Conservation (phyloP, 371 early-diverging fungal genomes). For the Rhizopus sp. region DNA sequence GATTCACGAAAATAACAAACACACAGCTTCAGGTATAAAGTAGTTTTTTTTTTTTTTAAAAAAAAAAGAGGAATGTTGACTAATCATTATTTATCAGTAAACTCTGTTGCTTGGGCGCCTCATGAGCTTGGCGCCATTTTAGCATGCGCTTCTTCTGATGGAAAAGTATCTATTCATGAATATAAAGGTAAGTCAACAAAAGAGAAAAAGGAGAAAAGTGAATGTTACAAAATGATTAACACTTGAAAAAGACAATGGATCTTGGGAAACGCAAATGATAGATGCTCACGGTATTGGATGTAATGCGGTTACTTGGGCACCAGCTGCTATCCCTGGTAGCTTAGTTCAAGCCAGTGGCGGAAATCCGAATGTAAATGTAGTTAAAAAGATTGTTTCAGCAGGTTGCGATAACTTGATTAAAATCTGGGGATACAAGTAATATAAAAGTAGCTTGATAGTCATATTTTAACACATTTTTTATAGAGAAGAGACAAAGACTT, state of each 20-base stretch:
- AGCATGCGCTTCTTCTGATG: conserved; percentile 96
- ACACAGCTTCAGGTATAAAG: conserved; percentile 83
- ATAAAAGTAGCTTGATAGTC: conserved; percentile 1
- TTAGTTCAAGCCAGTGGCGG: conserved; percentile 73
- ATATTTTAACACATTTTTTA: background rate
- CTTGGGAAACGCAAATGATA: conserved; percentile 76
- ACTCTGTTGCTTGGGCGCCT: conserved; percentile 96
- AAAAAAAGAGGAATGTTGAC: too few species aligned
- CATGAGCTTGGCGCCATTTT: conserved; percentile 95
- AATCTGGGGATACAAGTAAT: conserved; percentile 82
- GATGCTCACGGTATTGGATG: conserved; percentile 92
- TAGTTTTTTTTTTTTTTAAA: conserved; percentile 2
- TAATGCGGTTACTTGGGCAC: conserved; percentile 96
- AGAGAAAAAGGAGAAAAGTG: background rate
- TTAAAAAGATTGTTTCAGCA: conserved; percentile 88
- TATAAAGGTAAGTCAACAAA: conserved; percentile 71
- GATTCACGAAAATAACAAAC: conserved; percentile 88
- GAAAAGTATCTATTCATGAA: conserved; percentile 87
- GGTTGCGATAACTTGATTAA: conserved; percentile 97
- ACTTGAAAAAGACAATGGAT: conserved; percentile 67
- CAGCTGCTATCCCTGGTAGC: conserved; percentile 83
- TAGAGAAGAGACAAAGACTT: conserved; percentile 74
- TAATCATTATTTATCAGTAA: conserved; percentile 61
- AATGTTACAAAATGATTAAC: background rate
- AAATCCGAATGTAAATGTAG: conserved; percentile 50